A percentile compares a stretch with the other conserved stretches of the same genome.
These are phyloP conservation scores for Scheffersomyces insectosa DNA, from an alignment of 1,139 yeast species.

Conservation along the genomic window DNA sequence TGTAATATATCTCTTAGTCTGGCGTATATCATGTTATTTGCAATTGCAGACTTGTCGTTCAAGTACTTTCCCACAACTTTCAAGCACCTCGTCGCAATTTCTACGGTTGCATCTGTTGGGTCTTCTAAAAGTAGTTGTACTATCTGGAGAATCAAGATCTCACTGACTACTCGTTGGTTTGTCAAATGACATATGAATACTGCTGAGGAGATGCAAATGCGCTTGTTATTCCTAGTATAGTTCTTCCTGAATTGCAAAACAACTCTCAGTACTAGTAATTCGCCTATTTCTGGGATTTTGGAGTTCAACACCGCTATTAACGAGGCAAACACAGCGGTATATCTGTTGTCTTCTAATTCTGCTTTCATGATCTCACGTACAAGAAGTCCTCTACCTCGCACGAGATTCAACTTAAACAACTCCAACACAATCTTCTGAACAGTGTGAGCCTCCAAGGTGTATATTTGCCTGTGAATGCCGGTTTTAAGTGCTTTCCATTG, in stretches of 20 bases:
- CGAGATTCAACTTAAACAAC: slow-evolving; percentile 54
- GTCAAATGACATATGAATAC: slow-evolving; percentile 62
- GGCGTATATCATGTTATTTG: slow-evolving; percentile 55
- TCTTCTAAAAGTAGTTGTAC: slow-evolving; percentile 54
- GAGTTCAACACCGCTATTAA: slow-evolving; percentile 63
- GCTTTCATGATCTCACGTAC: slow-evolving; percentile 58
- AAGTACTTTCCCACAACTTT: slow-evolving; percentile 25
- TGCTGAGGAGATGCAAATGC: slow-evolving; percentile 41
- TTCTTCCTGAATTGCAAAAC: slow-evolving; percentile 60
- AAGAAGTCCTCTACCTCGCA: slow-evolving; percentile 62
- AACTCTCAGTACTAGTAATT: slow-evolving; percentile 53
- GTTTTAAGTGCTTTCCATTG: slow-evolving; percentile 58
- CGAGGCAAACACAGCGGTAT: slow-evolving; percentile 57
- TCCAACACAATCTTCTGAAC: slow-evolving; percentile 48
- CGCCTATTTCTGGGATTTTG: slow-evolving; percentile 71
- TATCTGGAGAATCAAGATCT: slow-evolving; percentile 63
- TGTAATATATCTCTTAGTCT: slow-evolving; percentile 60
- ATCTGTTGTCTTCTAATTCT: slow-evolving; percentile 40
- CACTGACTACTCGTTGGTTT: slow-evolving; percentile 66
- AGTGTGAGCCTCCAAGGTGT: slow-evolving; percentile 47
- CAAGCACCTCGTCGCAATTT: slow-evolving; percentile 26
- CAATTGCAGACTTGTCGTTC: slow-evolving; percentile 20
- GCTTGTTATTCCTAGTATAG: slow-evolving; percentile 50
- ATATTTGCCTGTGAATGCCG: slow-evolving; percentile 48
- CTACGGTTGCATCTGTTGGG: slow-evolving; percentile 48